phyloP scores from a whole-genome alignment of 192 early-diverging fungal genomes.

The Linnemannia exigua region DNA sequence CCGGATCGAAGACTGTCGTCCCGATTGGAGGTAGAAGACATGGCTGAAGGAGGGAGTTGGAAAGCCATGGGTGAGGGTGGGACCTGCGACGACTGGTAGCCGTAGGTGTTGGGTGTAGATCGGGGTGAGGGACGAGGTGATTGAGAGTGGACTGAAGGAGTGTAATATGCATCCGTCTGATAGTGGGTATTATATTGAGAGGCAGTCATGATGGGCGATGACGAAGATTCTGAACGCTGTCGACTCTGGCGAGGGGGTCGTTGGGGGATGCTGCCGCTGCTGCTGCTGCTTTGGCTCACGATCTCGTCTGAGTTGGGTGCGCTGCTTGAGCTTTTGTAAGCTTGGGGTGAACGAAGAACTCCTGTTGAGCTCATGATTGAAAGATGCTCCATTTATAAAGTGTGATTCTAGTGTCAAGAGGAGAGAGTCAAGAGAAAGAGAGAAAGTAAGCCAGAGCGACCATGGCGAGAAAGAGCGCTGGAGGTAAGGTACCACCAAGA shows the following conservation, averaged over 20 bases:
- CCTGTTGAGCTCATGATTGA: background rate
- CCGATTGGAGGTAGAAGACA: constrained; percentile 20
- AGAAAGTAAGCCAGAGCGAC: background rate
- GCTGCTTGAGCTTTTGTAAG: constrained; percentile 15
- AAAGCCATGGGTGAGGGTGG: constrained; percentile 39
- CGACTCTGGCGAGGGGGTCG: constrained; percentile 37
- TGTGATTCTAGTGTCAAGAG: background rate
- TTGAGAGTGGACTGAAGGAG: constrained; percentile 26
- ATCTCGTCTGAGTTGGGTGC: constrained; percentile 40
- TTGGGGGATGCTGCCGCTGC: constrained; percentile 34
- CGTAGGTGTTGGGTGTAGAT: constrained; percentile 33
- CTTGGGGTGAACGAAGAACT: constrained; percentile 36
- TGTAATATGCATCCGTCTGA: constrained; percentile 33
- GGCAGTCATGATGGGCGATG: constrained; percentile 31
- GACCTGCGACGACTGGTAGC: constrained; percentile 35
- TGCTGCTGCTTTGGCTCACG: background rate
- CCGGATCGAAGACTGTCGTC: constrained; percentile 39
- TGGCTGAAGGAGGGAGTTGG: constrained; percentile 43
- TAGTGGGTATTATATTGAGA: constrained; percentile 42
- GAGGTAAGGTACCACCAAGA: background rate
- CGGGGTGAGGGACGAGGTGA: constrained; percentile 42
- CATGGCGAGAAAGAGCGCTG: background rate
- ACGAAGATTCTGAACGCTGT: constrained; percentile 30
- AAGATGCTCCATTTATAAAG: background rate
- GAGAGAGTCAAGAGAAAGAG: background rate